phyloP scores from a whole-genome alignment of 2,329 filamentous ascomycete genomes.

The Plectosphaerella plurivora region DNA sequence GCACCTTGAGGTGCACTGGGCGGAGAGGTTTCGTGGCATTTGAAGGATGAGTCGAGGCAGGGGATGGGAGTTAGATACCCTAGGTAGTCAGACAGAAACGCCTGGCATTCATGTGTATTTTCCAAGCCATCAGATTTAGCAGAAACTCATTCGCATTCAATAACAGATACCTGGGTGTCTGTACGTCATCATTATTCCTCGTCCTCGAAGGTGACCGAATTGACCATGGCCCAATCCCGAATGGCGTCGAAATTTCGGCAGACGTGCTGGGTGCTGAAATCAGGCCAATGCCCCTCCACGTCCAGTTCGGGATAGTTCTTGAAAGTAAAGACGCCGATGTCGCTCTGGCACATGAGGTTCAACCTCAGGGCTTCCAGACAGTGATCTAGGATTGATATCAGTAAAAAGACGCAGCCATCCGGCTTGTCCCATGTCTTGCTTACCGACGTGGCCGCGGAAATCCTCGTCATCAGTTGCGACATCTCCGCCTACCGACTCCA shows the following conservation, averaged over 20 bases:
- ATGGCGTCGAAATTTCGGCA: conserved; percentile 51
- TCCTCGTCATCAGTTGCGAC: conserved; percentile 36
- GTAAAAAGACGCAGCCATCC: background rate
- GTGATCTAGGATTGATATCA: conserved; percentile 31
- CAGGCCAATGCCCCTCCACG: conserved; percentile 46
- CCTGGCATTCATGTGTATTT: no score
- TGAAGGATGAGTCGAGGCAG: no score
- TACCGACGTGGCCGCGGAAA: conserved; percentile 37
- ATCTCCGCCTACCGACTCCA: conserved; percentile 38
- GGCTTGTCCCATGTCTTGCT: conserved; percentile 1
- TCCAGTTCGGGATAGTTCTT: conserved; percentile 39
- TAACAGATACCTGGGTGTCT: background rate
- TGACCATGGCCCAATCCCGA: conserved; percentile 45
- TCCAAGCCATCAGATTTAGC: background rate
- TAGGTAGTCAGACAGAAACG: no score
- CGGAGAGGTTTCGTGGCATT: no score
- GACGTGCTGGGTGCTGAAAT: conserved; percentile 48
- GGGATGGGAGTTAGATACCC: no score
- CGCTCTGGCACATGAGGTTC: conserved; percentile 50
- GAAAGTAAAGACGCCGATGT: conserved; percentile 51
- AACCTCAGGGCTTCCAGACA: conserved; percentile 49
- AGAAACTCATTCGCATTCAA: background rate
- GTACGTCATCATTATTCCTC: conserved; percentile 18
- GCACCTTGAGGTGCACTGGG: background rate
- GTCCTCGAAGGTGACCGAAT: conserved; percentile 44